Base-by-base conservation (phyloP, 2,329 filamentous ascomycete species). In the Canariomyces notabilis region DNA sequence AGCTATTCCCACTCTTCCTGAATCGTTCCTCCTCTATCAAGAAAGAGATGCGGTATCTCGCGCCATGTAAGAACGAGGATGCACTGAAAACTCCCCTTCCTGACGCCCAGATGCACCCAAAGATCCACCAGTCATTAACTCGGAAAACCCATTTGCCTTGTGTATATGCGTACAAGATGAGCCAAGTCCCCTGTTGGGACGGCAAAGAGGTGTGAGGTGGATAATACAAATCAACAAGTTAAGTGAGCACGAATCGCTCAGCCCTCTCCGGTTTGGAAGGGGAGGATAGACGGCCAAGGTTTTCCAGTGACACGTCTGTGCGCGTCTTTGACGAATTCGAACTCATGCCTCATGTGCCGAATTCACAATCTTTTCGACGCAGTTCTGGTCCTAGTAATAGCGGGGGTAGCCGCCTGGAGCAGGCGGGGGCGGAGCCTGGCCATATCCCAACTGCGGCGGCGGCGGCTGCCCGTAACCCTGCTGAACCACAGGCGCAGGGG, bases 381-480 rank as follows among this genome's bases (percentile, higher is more conserved):
- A n/a, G n/a, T n/a, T n/a, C n/a, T n/a, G n/a, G n/a, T n/a, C n/a
- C 8, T 29, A 29, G 26, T 29, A 29, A 12, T 29, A 29, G 14
- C 26, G 26, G 4, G 32, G 32, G 12, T 35, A 35, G 8, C 33
- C 33, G 9, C 33, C 33, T 11, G 18, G 33, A 2, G 40, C 21
- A 11, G 34, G 42, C 11, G 42, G 37, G 16, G 47, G 47, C 34
- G 33, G 37, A 2, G 6, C 36, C 29, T 46, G 38, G 6, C 33
- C 44, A 23, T 48, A 48, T 37, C 26, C 26, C 34, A 45, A 8
- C 21, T 51, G 44, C 32, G 40, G 44, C 34, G 46, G 46, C 22
- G 49, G 49, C 18, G 42, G 46, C 9, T 31, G 37, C 20, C 40
- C 50, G 38, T 50, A 52, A 4, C 46, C 46, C 15, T n/a, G n/a